Percentiles rank a stretch among this genome's conserved stretches.
Evolutionary conservation across 2,329 filamentous ascomycete genomes (phyloP).

Genomic region (Aspergillus uvarum): DNA sequence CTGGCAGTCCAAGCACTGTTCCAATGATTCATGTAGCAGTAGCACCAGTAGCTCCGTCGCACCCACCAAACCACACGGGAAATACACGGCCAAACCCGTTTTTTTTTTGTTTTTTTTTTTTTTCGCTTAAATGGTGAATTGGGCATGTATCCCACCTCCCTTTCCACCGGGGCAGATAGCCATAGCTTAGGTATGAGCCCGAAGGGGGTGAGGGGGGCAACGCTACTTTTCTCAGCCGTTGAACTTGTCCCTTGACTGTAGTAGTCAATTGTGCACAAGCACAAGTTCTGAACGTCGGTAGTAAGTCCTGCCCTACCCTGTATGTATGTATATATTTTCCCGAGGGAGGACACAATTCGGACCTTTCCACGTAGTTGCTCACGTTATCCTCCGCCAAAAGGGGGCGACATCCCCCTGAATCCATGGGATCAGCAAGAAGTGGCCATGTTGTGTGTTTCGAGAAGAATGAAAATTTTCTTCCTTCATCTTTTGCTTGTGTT

Average conservation of each 20-base stretch:
- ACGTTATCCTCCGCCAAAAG: too few relatives aligned
- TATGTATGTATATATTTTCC: conserved; percentile 1
- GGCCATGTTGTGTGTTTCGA: conserved; percentile 6
- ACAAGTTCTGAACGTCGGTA: too few relatives aligned
- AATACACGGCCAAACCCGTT: conserved; percentile 18
- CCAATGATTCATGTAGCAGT: neutral
- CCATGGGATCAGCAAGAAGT: conserved; percentile 4
- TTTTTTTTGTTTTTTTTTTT: conserved; percentile 12
- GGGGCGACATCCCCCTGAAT: neutral
- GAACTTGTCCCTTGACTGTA: neutral
- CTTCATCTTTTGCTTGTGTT: neutral
- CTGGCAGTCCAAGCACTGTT: neutral
- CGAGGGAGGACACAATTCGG: neutral
- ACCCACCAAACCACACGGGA: conserved; percentile 5
- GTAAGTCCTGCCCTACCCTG: neutral
- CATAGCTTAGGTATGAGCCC: conserved; percentile 10
- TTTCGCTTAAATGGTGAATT: conserved; percentile 20
- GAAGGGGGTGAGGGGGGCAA: conserved; percentile 5
- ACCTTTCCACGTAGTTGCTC: too few relatives aligned
- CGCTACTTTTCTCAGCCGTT: conserved; percentile 12
- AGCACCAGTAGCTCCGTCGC: neutral
- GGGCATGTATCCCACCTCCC: conserved; percentile 23
- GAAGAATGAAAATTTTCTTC: conserved; percentile 7
- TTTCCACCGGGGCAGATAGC: conserved; percentile 7
- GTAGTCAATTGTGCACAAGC: neutral